Base-by-base conservation (phyloP, 164 flowering plant genomes). In the Platanus orientalis region DNA sequence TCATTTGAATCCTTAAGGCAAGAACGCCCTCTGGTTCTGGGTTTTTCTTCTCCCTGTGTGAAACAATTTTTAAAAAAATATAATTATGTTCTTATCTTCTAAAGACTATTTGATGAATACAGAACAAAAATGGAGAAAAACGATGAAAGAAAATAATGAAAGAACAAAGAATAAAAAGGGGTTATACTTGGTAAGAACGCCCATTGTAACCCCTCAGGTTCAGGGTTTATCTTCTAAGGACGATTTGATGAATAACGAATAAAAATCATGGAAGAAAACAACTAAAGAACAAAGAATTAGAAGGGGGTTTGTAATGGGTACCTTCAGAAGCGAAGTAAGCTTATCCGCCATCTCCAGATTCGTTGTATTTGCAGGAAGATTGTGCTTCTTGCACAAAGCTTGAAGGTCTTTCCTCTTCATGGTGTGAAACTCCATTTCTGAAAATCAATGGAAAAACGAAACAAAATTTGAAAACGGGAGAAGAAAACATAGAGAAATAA, bases 391-490 rank as follows among this genome's bases (percentile, higher is more conserved):
- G 79, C 94, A 85, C 48, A 88, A 57, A 2, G 73, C 75, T 58
- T 85, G 94, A 3, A 88, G 82, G 26, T 71, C 64, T 51, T 68
- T 81, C 63, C 90, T 71, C 71, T 81, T 84, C 86, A 85, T 65
- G 0, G 50, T 27, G 20, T 64, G 74, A 40, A 80, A 81, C 69
- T 83, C 88, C 84, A 81, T 84, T 61, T 69, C 39, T 34, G 39
- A 34, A 34, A 34, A 34, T 5, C 39, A 34, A 34, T n/a, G n/a
- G n/a, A n/a, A n/a, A n/a, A n/a, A n/a, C n/a, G 10, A 34, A 5
- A 34, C 39, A 34, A 34, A 34, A 34, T 5, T 5, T 5, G 39
- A 34, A 34, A 34, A 34, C 39, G 39, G 10, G 39, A 34, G n/a
- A n/a, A n/a, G n/a, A n/a, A n/a, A n/a, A n/a, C n/a, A n/a, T n/a